A percentile compares a stretch with the other conserved stretches of the same genome.
Conservation (phyloP, 257 asterid genomes). For the Solanum arcanum region DNA sequence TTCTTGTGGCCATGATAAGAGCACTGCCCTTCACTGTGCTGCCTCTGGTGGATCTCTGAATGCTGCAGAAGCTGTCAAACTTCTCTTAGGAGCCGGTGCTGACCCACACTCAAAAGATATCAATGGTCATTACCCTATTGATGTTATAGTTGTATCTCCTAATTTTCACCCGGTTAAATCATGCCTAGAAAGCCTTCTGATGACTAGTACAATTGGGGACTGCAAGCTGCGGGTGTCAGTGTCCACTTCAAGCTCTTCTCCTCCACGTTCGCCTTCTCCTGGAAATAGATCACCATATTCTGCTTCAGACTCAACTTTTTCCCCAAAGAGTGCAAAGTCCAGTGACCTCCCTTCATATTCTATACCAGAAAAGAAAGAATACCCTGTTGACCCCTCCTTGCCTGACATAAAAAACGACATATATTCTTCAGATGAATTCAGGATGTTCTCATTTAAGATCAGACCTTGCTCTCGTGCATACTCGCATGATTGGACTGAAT, state of each 20-base stretch:
- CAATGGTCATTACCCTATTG: not conserved
- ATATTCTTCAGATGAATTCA: conserved; percentile 29
- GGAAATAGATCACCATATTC: conserved; percentile 28
- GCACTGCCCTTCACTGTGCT: conserved; percentile 13
- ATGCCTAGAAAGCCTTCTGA: conserved; percentile 45
- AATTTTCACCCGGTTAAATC: conserved; percentile 9
- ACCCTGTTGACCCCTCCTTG: conserved; percentile 64
- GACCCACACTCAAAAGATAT: not conserved
- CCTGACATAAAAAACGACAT: conserved; percentile 80
- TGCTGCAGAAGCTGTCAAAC: not conserved
- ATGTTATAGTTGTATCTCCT: conserved; percentile 4
- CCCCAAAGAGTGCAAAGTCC: conserved; percentile 18
- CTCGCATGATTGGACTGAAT: conserved; percentile 38
- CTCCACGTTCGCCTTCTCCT: conserved; percentile 38
- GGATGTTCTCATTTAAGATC: conserved; percentile 1
- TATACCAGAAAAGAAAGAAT: conserved; percentile 51
- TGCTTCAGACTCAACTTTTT: conserved; percentile 22
- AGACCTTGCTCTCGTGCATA: conserved; percentile 12
- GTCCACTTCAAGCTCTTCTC: conserved; percentile 22
- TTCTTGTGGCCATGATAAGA: not conserved
- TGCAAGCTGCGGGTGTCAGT: conserved; percentile 11
- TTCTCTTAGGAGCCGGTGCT: conserved; percentile 2
- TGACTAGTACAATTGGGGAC: conserved; percentile 19
- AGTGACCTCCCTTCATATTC: conserved; percentile 16
- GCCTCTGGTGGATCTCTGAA: conserved; percentile 1